Evolutionary conservation across 1,139 yeast species (phyloP).

Genomic region (Yamadazyma conglobata): DNA sequence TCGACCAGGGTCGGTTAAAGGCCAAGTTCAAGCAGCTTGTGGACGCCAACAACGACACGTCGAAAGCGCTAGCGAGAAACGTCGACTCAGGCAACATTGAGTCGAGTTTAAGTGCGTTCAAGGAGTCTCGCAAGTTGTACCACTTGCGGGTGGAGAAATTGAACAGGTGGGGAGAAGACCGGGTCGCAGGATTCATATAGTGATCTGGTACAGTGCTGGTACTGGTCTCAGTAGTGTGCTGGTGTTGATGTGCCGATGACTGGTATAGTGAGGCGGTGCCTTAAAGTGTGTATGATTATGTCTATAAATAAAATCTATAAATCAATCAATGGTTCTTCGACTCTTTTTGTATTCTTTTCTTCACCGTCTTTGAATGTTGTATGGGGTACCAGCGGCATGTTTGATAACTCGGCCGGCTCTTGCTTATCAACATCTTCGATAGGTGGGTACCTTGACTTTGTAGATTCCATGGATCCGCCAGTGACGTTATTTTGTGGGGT

Average conservation of each 20-base stretch:
- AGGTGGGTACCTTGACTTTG: slow-evolving; percentile 16
- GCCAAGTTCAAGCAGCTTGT: slow-evolving; percentile 26
- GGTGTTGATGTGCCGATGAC: no score
- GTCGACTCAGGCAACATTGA: slow-evolving; percentile 12
- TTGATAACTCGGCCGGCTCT: slow-evolving; percentile 3
- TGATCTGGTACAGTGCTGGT: no score
- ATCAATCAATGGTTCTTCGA: slow-evolving; percentile 37
- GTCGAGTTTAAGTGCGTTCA: slow-evolving; percentile 43
- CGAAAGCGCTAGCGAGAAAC: slow-evolving; percentile 19
- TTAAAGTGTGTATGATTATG: no score
- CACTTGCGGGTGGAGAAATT: slow-evolving; percentile 58
- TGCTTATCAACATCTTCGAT: slow-evolving; percentile 12
- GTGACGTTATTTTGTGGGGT: slow-evolving; percentile 6
- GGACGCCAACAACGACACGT: slow-evolving; percentile 22
- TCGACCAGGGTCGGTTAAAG: slow-evolving; percentile 32
- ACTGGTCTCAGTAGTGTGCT: no score
- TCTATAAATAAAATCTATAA: slow-evolving; percentile 20
- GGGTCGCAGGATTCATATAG: slow-evolving; percentile 52
- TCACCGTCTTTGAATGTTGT: slow-evolving; percentile 3
- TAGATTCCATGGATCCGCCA: slow-evolving; percentile 12
- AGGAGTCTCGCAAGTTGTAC: slow-evolving; percentile 42
- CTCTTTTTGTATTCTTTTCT: slow-evolving; percentile 12
- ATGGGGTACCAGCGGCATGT: slow-evolving; percentile 8
- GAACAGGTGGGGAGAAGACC: slow-evolving; percentile 61
- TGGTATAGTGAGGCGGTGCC: no score